These are phyloP conservation scores for Darksidea phi DNA, from an alignment of 495 filamentous ascomycete species.

Conservation along the genomic window DNA sequence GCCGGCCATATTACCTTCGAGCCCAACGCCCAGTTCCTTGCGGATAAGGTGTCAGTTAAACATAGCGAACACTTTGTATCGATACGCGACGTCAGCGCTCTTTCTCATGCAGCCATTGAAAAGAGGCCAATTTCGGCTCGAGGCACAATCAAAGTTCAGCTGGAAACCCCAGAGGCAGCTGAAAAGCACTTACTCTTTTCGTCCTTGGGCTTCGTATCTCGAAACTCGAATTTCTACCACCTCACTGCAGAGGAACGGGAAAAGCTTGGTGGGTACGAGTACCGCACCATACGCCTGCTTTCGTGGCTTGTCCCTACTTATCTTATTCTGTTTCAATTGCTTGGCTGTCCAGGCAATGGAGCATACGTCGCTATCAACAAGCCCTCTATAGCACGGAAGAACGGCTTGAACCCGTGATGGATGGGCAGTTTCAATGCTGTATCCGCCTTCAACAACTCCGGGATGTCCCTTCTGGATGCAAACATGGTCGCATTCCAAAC, in stretches of 20 bases:
- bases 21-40: slow-evolving; percentile 19
- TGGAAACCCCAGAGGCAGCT: slow-evolving; percentile 11
- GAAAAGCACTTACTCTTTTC: slow-evolving; percentile 36
- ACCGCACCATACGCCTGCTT: slow-evolving; percentile 71
- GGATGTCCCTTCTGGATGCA: slow-evolving; percentile 78
- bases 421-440: slow-evolving; percentile 66
- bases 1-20: slow-evolving; percentile 31
- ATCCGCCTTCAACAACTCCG: slow-evolving; percentile 84
- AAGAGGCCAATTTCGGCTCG: neutral
- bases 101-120: slow-evolving; percentile 41
- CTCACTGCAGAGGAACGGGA: slow-evolving; percentile 68
- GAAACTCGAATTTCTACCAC: slow-evolving; percentile 73
- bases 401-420: slow-evolving; percentile 74
- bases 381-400: slow-evolving; percentile 56
- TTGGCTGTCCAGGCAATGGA: slow-evolving; percentile 71
- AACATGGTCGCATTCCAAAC: slow-evolving; percentile 73
- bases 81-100: slow-evolving; percentile 56
- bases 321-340: slow-evolving; percentile 66
- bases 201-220: slow-evolving; percentile 53
- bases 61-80: slow-evolving; percentile 47
- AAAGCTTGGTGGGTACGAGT: slow-evolving; percentile 75
- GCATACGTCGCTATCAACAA: slow-evolving; percentile 65
- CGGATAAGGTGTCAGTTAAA: slow-evolving; percentile 23
- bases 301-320: slow-evolving; percentile 71
- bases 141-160: neutral